A percentile compares a stretch with the other conserved stretches of the same genome.
These are phyloP conservation scores for Volvox africanus DNA, from an alignment of 139 green algal species.

Conservation along the genomic window DNA sequence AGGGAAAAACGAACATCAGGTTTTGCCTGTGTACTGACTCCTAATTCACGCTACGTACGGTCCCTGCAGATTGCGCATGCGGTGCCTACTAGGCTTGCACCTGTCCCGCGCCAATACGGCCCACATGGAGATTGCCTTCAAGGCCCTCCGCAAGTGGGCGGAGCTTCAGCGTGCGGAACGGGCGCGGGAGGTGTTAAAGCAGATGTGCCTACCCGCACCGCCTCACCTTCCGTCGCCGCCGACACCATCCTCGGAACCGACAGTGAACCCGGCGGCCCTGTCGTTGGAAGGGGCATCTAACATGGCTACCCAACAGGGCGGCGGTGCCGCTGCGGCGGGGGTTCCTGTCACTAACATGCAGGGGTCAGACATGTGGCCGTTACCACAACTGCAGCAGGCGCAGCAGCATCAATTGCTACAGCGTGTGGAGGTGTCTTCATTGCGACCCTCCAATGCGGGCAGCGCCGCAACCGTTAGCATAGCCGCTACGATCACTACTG, in stretches of 20 bases:
- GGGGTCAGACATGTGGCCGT: background rate
- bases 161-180: constrained; percentile 15
- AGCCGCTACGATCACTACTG: background rate
- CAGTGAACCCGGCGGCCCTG: background rate
- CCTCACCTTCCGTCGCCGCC: background rate
- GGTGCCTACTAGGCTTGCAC: constrained; percentile 49
- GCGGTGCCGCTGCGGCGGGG: background rate
- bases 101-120: constrained; percentile 18
- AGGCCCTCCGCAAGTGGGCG: constrained; percentile 41
- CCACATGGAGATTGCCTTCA: constrained; percentile 42
- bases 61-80: constrained; percentile 47
- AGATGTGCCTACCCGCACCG: background rate
- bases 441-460: background rate
- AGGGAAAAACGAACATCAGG: too few species aligned
- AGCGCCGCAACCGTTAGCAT: background rate
- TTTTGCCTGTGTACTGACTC: background rate
- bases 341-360: background rate
- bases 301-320: too few species aligned
- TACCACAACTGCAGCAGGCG: background rate
- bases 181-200: background rate
- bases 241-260: background rate
- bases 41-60: background rate
- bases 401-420: background rate
- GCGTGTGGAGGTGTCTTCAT: background rate
- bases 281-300: background rate